A percentile compares a stretch with the other conserved stretches of the same genome.
phyloP scores from a whole-genome alignment of 192 early-diverging fungal genomes.

The Hyaloraphidium curvatum region DNA sequence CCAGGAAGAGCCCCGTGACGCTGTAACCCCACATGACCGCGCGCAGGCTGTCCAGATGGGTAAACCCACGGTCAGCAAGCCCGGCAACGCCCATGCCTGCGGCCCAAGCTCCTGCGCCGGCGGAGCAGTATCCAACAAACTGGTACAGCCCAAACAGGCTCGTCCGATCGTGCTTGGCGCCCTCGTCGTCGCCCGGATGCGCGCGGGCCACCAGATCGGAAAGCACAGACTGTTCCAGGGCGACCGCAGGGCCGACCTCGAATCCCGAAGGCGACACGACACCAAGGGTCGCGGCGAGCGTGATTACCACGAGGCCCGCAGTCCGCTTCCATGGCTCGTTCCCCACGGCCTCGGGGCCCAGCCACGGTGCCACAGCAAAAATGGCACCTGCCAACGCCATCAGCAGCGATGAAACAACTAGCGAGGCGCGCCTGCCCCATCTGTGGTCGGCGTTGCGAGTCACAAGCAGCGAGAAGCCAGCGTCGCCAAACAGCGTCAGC shows the following conservation, averaged over 20 bases:
- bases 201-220: conserved; percentile 1
- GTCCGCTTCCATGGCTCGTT: conserved; percentile 4
- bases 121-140: conserved; percentile 6
- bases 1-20: conserved; percentile 4
- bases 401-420: conserved; percentile 7
- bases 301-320: not conserved
- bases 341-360: not conserved
- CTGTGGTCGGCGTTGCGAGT: conserved; percentile 9
- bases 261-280: not conserved
- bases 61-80: not conserved
- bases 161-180: conserved; percentile 4
- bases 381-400: conserved; percentile 9
- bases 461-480: conserved; percentile 6
- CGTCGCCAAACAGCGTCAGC: conserved; percentile 11
- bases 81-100: conserved; percentile 3
- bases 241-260: conserved; percentile 8
- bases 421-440: conserved; percentile 7
- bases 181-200: too few relatives aligned
- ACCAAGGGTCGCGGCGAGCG: not conserved
- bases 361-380: conserved; percentile 5
- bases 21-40: conserved; percentile 6
- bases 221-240: conserved; percentile 10
- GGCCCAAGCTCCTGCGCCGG: conserved; percentile 7
- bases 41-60: conserved; percentile 8
- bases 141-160: conserved; percentile 8